A percentile compares a stretch with the other conserved stretches of the same genome.
phyloP scores from a whole-genome alignment of 176 grass and related monocot species.

The Poa pratensis region DNA sequence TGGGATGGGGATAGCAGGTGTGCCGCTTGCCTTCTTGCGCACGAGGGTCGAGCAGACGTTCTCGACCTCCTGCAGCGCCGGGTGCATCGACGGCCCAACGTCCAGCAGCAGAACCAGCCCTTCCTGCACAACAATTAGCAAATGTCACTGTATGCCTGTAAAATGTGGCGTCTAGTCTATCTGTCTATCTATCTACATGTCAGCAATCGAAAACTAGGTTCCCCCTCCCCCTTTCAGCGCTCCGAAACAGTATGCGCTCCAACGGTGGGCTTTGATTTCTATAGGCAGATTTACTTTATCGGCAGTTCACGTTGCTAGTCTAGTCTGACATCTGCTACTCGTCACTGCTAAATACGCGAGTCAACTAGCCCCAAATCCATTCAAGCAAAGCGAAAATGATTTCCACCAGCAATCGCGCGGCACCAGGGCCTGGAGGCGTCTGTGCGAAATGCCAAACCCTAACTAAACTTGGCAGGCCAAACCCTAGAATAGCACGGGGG shows the following conservation, averaged over 20 bases:
- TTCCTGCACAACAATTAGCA: slow-evolving; percentile 47
- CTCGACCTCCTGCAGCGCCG: slow-evolving; percentile 70
- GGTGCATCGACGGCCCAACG: slow-evolving; percentile 89
- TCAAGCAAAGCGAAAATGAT: neutral
- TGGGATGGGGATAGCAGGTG: neutral
- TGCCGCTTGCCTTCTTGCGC: slow-evolving; percentile 76
- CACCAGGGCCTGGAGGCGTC: neutral
- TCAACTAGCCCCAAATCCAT: neutral
- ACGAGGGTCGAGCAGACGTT: slow-evolving; percentile 71
- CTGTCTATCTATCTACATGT: neutral
- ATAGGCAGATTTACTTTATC: no score
- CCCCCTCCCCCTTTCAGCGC: neutral
- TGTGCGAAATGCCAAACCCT: neutral
- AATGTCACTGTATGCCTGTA: neutral
- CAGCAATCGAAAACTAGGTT: neutral
- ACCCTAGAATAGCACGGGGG: neutral
- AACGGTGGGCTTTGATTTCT: no score
- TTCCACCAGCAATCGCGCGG: neutral
- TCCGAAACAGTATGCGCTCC: neutral
- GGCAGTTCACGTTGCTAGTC: neutral
- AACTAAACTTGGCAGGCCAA: neutral
- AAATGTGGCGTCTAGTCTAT: neutral
- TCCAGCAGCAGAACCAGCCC: slow-evolving; percentile 78
- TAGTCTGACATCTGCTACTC: neutral
- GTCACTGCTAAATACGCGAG: neutral